Base-by-base conservation (phyloP, 2,329 filamentous ascomycete species). In the Colletotrichum orbiculare region DNA sequence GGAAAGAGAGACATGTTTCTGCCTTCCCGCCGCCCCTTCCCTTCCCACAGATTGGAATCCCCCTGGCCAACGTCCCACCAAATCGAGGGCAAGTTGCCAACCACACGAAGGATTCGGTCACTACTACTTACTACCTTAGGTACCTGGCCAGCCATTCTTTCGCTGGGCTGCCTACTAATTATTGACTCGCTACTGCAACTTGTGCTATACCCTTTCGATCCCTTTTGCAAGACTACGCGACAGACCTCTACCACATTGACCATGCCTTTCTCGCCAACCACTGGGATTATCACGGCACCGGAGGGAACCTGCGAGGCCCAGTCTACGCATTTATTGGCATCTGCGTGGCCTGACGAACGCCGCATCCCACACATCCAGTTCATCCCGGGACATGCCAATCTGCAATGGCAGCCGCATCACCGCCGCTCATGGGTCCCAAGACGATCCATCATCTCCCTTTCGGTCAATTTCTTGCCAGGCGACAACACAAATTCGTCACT, bases 401-500 rank as follows among this genome's bases (percentile, higher is more conserved):
- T 54, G 57, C 47, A 62, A 56, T 61, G 58, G 58, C 62, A 65
- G 41, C 52, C 41, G 52, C 62, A 47, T 62, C 50, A 43, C 50
- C 39, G 52, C 57, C 41, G 46, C 38, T 43, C 52, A 50, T 38
- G 42, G 39, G 43, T 34, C 41, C 45, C 25, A 45, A 15, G 25
- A 61, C 41, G 17, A 65, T 46, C 57, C 45, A 56, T 65, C 62
- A 53, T 46, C 35, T 56, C 58, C 52, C 52, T 52, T 65, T 62
- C 47, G 45, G 62, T 52, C 58, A 46, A 25, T 62, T 53, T 45
- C 35, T 43, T 57, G 47, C 41, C 62, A 17, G 52, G 50, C 50
- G 48, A 62, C 17, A 50, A 17, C 50, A 41, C 52, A 45, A 62
- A 53, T 65, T 61, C 62, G 62, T 65, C 62, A 62, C 46, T 35